A percentile compares a stretch with the other conserved stretches of the same genome.
phyloP scores from a whole-genome alignment of 805 yeast species.

The Hanseniaspora mollemarum region DNA sequence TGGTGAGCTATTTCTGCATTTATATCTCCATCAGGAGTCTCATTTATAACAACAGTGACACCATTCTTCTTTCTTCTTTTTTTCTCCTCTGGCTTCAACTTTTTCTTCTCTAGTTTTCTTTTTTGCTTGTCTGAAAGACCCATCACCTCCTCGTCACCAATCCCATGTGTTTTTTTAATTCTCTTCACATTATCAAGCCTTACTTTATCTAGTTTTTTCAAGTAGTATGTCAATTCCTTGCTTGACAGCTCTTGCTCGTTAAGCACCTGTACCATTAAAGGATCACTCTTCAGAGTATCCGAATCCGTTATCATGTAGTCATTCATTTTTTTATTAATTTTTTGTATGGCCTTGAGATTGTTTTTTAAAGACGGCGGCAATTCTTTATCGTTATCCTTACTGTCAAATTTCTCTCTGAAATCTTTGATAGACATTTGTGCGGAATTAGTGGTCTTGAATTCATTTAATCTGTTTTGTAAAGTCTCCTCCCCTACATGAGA shows the following conservation, averaged over 20 bases:
- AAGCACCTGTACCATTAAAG: conserved; percentile 35
- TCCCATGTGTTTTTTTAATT: conserved; percentile 27
- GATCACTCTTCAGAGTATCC: conserved; percentile 34
- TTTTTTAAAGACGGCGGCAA: conserved; percentile 75
- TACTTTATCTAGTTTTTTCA: conserved; percentile 27
- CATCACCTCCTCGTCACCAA: conserved; percentile 24
- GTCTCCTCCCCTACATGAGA: conserved; percentile 94
- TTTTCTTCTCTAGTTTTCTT: not conserved
- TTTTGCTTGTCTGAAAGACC: conserved; percentile 21
- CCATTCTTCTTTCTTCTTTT: not conserved
- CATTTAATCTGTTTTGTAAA: conserved; percentile 77
- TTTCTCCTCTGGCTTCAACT: not conserved
- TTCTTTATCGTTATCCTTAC: conserved; percentile 32
- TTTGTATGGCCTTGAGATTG: conserved; percentile 44
- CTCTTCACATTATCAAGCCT: conserved; percentile 24
- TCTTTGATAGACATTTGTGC: conserved; percentile 61
- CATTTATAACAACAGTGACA: conserved; percentile 9
- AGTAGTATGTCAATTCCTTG: conserved; percentile 34
- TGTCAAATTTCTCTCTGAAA: conserved; percentile 41
- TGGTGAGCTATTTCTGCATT: too few species aligned
- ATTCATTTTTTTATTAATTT: conserved; percentile 30
- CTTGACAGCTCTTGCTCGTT: conserved; percentile 38
- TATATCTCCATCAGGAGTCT: conserved; percentile 16
- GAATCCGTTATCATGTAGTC: conserved; percentile 30
- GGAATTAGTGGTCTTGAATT: conserved; percentile 67